These are phyloP conservation scores for Penicillium italicum DNA, from an alignment of 2,329 filamentous ascomycete genomes.

Conservation along the genomic window DNA sequence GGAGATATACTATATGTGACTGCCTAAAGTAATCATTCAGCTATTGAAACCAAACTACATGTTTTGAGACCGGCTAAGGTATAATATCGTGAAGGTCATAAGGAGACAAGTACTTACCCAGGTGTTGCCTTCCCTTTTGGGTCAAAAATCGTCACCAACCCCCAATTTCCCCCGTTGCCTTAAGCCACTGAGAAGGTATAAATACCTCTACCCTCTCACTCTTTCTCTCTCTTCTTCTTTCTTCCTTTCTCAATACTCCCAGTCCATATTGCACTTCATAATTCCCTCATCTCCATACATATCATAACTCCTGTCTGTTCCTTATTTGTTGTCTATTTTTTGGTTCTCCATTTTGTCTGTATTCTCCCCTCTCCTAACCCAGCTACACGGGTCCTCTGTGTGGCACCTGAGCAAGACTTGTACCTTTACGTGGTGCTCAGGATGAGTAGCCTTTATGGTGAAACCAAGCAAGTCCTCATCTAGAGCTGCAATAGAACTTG, in stretches of 20 bases:
- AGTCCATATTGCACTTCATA: neutral
- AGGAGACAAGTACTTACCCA: neutral
- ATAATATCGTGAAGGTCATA: neutral
- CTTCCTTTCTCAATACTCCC: neutral
- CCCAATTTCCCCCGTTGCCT: neutral
- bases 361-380: neutral
- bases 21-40: neutral
- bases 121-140: neutral
- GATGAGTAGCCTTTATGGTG: conserved; percentile 16
- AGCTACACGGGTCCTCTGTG: conserved; percentile 14
- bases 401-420: conserved; percentile 12
- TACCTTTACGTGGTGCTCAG: conserved; percentile 19
- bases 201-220: neutral
- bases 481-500: neutral
- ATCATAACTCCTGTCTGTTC: too few species aligned
- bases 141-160: neutral
- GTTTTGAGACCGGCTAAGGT: neutral
- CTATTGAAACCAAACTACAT: too few species aligned
- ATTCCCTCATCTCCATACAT: too few species aligned
- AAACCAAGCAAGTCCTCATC: conserved; percentile 15
- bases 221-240: neutral
- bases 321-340: too few species aligned
- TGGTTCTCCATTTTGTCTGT: too few species aligned
- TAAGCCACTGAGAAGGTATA: neutral
- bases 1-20: neutral